phyloP scores from a whole-genome alignment of 2,329 filamentous ascomycete genomes.

The Fusarium transvaalense region DNA sequence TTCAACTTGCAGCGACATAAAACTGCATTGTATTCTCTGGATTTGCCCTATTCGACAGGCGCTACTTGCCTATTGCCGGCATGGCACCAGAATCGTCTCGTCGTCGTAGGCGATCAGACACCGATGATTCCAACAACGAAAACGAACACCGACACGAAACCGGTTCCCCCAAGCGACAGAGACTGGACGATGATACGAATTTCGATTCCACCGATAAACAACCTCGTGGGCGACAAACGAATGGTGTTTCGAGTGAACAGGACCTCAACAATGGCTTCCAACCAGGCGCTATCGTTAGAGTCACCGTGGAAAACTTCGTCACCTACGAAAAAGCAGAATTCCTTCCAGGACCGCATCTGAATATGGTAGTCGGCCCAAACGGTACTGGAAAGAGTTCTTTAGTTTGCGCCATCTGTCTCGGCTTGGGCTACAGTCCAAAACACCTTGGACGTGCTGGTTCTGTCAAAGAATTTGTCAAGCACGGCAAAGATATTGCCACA shows the following conservation, averaged over 20 bases:
- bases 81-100: slow-evolving; percentile 52
- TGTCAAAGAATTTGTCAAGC: slow-evolving; percentile 91
- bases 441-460: slow-evolving; percentile 88
- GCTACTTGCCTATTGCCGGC: slow-evolving; percentile 7
- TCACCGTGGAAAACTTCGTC: slow-evolving; percentile 89
- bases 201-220: slow-evolving; percentile 29
- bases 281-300: slow-evolving; percentile 88
- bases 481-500: slow-evolving; percentile 79
- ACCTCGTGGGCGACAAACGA: slow-evolving; percentile 22
- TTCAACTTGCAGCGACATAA: not conserved
- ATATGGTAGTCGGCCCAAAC: slow-evolving; percentile 99
- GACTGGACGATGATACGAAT: slow-evolving; percentile 46
- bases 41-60: not conserved
- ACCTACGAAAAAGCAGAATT: slow-evolving; percentile 96
- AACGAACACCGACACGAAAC: slow-evolving; percentile 43
- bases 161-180: slow-evolving; percentile 55
- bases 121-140: slow-evolving; percentile 57
- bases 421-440: slow-evolving; percentile 85
- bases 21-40: not conserved
- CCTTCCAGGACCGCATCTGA: slow-evolving; percentile 88
- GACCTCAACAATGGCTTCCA: slow-evolving; percentile 60
- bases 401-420: slow-evolving; percentile 95
- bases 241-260: slow-evolving; percentile 28
- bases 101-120: slow-evolving; percentile 60
- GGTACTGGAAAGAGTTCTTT: slow-evolving; percentile 98